Evolutionary conservation across 805 yeast genomes (phyloP), one percentile per base, ranked within the genome.

Genomic region (Nakazawaea wyomingensis): DNA sequence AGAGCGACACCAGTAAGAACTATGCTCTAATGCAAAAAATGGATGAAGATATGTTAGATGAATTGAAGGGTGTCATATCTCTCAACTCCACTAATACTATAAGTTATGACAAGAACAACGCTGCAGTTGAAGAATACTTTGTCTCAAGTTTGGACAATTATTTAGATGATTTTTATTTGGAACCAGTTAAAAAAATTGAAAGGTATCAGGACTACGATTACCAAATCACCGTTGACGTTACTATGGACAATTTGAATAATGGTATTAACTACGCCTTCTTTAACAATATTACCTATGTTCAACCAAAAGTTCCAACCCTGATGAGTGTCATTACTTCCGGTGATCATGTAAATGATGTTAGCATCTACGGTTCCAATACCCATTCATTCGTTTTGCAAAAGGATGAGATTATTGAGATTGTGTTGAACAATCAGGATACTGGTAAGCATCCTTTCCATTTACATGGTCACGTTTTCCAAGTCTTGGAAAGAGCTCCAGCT

Each of bases 371-470:
- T 5, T 32, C 37, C 17, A 22, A 29, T 17, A 22, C 28, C 16
- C 30, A 39, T 16, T 32, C 35, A 14, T 27, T 44, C 10, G 14
- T 27, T 3, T 37, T 37, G 17, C 34, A 41, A 5, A 19, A 19
- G 73, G 76, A 45, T 54, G 68, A 7, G 76, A 74, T 41, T 84
- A 71, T 89, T 35, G 96, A 89, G 52, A 63, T 89, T 34, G 83
- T 87, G 1, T 59, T 89, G 34, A 84, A 87, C 57, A 90, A 89
- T 57, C 71, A 70, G 54, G 96, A 89, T 60, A 81, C 84, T 5
- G 85, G 88, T 45, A 79, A 79, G 49, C 90, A 82, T 60, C 88
- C 88, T 14, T 82, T 82, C 77, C 90, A 82, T 60, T 69, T 82
- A 52, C 90, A 82, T 54, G 90, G 90, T 13, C 88, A 82, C 57